Evolutionary conservation across 176 grass and related monocot species (phyloP).

Genomic region (Calamus simplicifolius): DNA sequence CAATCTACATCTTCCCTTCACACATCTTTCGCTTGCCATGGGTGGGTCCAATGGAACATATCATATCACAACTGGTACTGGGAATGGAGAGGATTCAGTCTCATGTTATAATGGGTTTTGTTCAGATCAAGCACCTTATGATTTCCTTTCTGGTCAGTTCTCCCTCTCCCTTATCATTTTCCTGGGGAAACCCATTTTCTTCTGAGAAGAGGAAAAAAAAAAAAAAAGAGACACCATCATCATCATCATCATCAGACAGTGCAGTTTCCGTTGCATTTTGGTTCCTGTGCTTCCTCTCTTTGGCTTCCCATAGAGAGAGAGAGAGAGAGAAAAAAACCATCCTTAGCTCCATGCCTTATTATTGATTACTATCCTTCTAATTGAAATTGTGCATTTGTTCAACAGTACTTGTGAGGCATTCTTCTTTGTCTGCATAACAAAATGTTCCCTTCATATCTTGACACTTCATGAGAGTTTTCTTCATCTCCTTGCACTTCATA

Average conservation of each 20-base stretch:
- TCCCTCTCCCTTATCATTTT: no score
- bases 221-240: no score
- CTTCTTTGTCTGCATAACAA: background rate
- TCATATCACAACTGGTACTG: no score
- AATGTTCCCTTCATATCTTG: background rate
- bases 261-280: no score
- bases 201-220: no score
- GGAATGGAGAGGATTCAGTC: no score
- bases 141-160: no score
- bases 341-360: background rate
- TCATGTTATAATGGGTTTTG: no score
- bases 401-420: background rate
- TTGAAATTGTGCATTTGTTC: background rate
- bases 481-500: background rate
- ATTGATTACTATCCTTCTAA: background rate
- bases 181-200: no score
- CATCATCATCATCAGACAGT: no score
- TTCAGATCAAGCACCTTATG: no score
- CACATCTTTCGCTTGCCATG: constrained; percentile 2
- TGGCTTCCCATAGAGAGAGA: background rate
- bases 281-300: background rate
- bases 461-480: background rate
- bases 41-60: background rate
- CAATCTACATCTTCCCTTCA: background rate
- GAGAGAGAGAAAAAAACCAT: no score